Evolutionary conservation across 2,329 filamentous ascomycete species (phyloP), one percentile per base, ranked within the genome.

Genomic region (Colletotrichum spaethianum): DNA sequence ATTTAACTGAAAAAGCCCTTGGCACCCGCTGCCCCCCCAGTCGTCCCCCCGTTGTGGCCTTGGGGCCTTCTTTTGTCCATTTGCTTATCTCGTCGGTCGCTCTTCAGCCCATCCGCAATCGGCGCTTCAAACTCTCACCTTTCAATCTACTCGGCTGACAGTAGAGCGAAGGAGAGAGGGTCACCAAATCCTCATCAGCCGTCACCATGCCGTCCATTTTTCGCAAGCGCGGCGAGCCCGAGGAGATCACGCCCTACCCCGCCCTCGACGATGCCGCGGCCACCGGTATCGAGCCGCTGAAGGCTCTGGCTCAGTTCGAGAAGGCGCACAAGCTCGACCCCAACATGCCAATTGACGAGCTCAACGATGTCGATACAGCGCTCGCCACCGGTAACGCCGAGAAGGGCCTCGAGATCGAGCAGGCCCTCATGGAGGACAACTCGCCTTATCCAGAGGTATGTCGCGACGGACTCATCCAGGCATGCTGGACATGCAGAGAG

Each of bases 361-460:
- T 89, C 63, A 88, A 89, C 73, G 88, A 90, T 79, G 85, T 92
- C 73, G 89, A 92, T 70, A 84, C 87, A 55, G 89, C 86, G 36
- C 84, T 91, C 56, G 81, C 85, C 52, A 86, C 85, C 2, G 84
- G 86, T 70, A 88, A 90, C 79, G 83, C 86, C 74, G 88, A 87
- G 75, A 87, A 88, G 78, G 88, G 88, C 66, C 80, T 88, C 61
- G 85, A 87, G 71, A 86, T 91, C 75, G 88, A 91, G 76, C 86
- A 88, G 75, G 87, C 89, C 57, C 81, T 88, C 70, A 84, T 91
- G 76, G 86, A 91, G 77, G 90, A 92, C 69, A 90, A 92, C 79
- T 92, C 90, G 59, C 91, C 91, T 2, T 93, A 92, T 77, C 89
- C 90, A 46, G 90, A 92, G 82, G 89, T 91, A 79, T 75, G 83